Percentiles rank a stretch among this genome's conserved stretches.
Conservation (phyloP, 257 asterid genomes). For the Plantago ovata region DNA sequence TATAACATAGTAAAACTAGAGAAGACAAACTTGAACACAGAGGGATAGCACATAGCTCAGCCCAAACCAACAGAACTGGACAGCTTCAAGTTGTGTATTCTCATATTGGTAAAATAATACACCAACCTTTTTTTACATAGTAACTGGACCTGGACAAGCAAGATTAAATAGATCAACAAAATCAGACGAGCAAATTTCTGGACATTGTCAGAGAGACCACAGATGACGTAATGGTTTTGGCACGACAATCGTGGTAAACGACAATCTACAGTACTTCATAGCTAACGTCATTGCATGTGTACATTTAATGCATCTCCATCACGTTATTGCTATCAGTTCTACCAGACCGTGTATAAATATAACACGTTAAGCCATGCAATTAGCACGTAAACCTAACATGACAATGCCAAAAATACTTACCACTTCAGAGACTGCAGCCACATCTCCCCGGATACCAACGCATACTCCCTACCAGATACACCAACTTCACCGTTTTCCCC, state of each 20-base stretch:
- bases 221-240: neutral
- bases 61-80: slow-evolving; percentile 12
- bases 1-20: neutral
- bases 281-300: slow-evolving; percentile 20
- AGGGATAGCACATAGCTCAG: slow-evolving; percentile 8
- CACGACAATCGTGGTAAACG: slow-evolving; percentile 1
- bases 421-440: slow-evolving; percentile 95
- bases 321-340: slow-evolving; percentile 5
- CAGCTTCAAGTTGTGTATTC: slow-evolving; percentile 19
- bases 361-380: slow-evolving; percentile 13
- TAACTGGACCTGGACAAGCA: slow-evolving; percentile 10
- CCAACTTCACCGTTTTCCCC: slow-evolving; percentile 63
- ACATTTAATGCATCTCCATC: slow-evolving; percentile 15
- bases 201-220: slow-evolving; percentile 1
- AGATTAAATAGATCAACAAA: no score
- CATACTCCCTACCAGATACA: slow-evolving; percentile 74
- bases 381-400: slow-evolving; percentile 10
- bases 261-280: slow-evolving; percentile 10
- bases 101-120: slow-evolving; percentile 10
- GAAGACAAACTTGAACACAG: neutral
- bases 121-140: slow-evolving; percentile 17
- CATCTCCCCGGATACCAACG: slow-evolving; percentile 74
- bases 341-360: slow-evolving; percentile 13
- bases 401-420: slow-evolving; percentile 23
- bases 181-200: slow-evolving; percentile 1